A percentile compares a stretch with the other conserved stretches of the same genome.
Conservation (phyloP, 2,329 filamentous ascomycete species). For the Calonectria henricotiae region DNA sequence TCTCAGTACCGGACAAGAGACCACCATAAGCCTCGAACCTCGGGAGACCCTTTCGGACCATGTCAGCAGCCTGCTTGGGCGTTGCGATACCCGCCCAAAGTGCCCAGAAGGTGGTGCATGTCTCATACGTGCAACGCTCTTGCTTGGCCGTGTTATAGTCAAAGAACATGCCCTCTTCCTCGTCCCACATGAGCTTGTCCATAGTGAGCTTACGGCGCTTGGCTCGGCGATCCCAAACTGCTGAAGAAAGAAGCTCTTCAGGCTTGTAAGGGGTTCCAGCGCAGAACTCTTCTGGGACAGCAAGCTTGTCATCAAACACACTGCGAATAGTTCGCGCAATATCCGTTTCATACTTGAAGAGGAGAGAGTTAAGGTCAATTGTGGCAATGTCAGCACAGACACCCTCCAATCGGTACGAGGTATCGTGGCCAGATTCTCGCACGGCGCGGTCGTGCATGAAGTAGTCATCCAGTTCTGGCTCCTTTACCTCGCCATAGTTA, state of each 20-base stretch:
- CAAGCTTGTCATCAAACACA: slow-evolving; percentile 86
- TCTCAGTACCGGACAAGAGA: slow-evolving; percentile 89
- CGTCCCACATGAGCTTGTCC: slow-evolving; percentile 95
- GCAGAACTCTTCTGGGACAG: slow-evolving; percentile 88
- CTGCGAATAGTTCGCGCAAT: slow-evolving; percentile 90
- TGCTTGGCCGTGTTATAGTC: slow-evolving; percentile 93
- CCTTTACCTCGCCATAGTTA: slow-evolving; percentile 82
- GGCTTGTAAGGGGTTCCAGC: slow-evolving; percentile 75
- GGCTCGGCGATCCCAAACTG: slow-evolving; percentile 91
- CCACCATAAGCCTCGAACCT: slow-evolving; percentile 92
- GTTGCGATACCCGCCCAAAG: slow-evolving; percentile 95
- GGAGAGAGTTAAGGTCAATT: slow-evolving; percentile 92
- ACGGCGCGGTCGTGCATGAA: slow-evolving; percentile 97
- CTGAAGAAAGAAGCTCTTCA: slow-evolving; percentile 84
- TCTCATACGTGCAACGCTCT: slow-evolving; percentile 88
- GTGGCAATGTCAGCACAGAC: slow-evolving; percentile 92
- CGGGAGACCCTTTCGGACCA: slow-evolving; percentile 87
- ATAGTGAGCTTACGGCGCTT: slow-evolving; percentile 88
- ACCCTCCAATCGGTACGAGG: slow-evolving; percentile 91
- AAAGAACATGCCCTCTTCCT: slow-evolving; percentile 95
- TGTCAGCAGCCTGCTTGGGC: slow-evolving; percentile 86
- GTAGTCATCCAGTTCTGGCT: slow-evolving; percentile 94
- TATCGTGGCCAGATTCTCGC: slow-evolving; percentile 97
- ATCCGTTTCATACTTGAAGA: slow-evolving; percentile 98
- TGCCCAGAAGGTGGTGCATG: slow-evolving; percentile 95